Evolutionary conservation across 768 basidiomycete species (phyloP).

Genomic region (Termitomyces sp.): DNA sequence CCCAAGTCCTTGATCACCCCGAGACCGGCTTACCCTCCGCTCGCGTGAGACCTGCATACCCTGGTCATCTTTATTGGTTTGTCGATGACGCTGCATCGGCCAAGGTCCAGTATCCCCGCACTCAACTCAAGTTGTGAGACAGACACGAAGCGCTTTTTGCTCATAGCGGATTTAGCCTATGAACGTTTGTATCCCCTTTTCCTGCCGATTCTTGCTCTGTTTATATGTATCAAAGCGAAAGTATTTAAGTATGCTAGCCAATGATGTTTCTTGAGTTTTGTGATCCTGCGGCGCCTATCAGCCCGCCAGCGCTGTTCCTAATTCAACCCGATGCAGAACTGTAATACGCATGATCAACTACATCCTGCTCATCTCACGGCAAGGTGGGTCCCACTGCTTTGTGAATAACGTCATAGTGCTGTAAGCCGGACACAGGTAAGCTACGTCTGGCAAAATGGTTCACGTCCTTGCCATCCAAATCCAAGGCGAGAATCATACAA

Average conservation of each 20-base stretch:
- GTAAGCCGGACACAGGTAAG: constrained; percentile 54
- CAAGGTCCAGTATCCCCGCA: constrained; percentile 53
- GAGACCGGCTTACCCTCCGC: constrained; percentile 79
- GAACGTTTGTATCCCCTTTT: neutral
- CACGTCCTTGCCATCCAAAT: constrained; percentile 72
- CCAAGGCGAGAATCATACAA: constrained; percentile 88
- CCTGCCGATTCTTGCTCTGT: neutral
- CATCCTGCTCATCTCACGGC: constrained; percentile 88
- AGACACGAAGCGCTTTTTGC: neutral
- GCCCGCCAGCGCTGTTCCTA: neutral
- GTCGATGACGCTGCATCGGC: constrained; percentile 79
- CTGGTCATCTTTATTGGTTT: constrained; percentile 94
- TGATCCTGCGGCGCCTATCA: neutral
- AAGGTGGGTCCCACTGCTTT: constrained; percentile 46
- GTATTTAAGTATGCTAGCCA: neutral
- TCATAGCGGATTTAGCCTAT: neutral
- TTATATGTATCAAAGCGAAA: neutral
- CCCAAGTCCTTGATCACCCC: constrained; percentile 72
- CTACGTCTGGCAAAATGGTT: constrained; percentile 97
- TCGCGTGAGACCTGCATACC: constrained; percentile 68
- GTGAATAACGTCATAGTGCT: neutral
- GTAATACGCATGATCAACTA: constrained; percentile 71
- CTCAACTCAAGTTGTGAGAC: constrained; percentile 49
- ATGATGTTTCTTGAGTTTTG: neutral
- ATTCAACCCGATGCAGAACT: neutral